Evolutionary conservation across 2,329 filamentous ascomycete genomes (phyloP).

Genomic region (Sphaerulina populicola): DNA sequence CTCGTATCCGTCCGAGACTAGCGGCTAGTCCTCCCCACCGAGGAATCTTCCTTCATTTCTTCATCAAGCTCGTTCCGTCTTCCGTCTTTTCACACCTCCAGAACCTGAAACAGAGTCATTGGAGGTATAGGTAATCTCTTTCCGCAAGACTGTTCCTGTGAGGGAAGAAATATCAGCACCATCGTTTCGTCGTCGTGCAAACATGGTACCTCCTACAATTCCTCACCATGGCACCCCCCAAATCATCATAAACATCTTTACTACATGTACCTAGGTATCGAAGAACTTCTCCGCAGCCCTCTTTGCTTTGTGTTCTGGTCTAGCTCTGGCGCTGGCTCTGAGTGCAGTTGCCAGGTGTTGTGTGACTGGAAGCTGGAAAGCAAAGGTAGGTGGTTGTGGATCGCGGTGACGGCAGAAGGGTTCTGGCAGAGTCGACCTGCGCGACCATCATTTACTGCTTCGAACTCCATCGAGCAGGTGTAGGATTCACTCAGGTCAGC

Average conservation of each 20-base stretch:
- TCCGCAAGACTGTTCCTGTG: conserved; percentile 45
- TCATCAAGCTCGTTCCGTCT: no score
- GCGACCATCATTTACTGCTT: not conserved
- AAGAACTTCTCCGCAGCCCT: conserved; percentile 39
- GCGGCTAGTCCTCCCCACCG: not conserved
- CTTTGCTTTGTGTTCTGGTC: not conserved
- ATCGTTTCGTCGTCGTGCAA: not conserved
- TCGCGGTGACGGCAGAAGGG: not conserved
- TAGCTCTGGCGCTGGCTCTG: no score
- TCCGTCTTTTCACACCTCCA: no score
- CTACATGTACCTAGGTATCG: no score
- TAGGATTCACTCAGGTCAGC: not conserved
- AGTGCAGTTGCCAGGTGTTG: not conserved
- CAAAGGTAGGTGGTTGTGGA: not conserved
- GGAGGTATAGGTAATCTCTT: no score
- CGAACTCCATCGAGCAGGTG: not conserved
- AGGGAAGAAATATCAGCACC: not conserved
- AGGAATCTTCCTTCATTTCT: no score
- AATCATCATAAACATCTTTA: conserved; percentile 35
- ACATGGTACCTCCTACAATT: not conserved
- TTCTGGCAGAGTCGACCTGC: not conserved
- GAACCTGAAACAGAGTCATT: no score
- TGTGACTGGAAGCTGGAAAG: not conserved
- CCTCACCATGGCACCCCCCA: conserved; percentile 38
- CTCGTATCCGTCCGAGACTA: not conserved